Base-by-base conservation (phyloP, 306 rosid genomes). In the Quercus mongolica region DNA sequence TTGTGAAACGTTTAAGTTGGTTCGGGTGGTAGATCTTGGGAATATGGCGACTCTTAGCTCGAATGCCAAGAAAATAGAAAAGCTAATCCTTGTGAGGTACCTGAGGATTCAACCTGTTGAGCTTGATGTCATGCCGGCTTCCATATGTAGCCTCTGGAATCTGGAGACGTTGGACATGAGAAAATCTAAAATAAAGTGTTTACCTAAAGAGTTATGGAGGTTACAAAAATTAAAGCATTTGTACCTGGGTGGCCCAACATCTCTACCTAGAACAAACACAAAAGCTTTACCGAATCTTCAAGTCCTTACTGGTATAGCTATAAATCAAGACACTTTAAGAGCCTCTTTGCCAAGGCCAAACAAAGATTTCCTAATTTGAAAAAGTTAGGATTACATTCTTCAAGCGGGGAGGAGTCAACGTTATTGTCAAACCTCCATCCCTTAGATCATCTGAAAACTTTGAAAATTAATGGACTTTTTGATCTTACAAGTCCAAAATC, bases 41-140 rank as follows among this genome's bases (percentile, higher is more conserved):
- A 25, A 44, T 18, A 15, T 4, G 23, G 20, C 0, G 0, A 5
- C 5, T 2, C 0, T 1, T 5, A 12, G n/a, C 38, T 9, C 2
- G 0, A 18, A 2, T 31, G 31, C 28, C 3, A 21, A 4, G 4
- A 5, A 0, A 3, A 75, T 61, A 59, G 1, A 8, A 15, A 5
- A 25, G 3, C 49, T 62, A 6, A 44, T 26, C 1, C 49, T 62
- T 63, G 38, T 76, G n/a, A 62, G 79, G 61, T 76, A 76, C 51
- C 3, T 75, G 12, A 9, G 59, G 18, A 1, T 25, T 4, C 14
- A 25, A 1, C 6, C 6, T 2, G 14, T 10, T 4, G 5, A 21
- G 8, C 33, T 61, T 26, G 25, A 13, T 3, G 19, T 0, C 1
- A 3, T 52, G 25, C 18, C 25, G 19, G 62, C 7, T 25, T 14